A percentile compares a stretch with the other conserved stretches of the same genome.
phyloP scores from a whole-genome alignment of 2,329 filamentous ascomycete species.

The Claviceps citrina region DNA sequence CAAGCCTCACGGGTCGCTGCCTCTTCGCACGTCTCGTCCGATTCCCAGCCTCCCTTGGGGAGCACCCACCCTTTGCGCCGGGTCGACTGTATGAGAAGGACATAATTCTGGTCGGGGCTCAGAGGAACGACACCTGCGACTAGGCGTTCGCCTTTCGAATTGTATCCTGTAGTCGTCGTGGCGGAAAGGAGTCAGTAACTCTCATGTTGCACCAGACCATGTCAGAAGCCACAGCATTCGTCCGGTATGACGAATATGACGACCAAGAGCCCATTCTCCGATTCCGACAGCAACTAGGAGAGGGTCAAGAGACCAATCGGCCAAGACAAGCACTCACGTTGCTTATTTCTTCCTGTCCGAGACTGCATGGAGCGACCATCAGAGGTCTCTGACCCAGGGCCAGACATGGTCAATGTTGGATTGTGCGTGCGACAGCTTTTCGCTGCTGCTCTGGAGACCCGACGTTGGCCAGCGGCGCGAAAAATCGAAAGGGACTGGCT shows the following conservation, averaged over 20 bases:
- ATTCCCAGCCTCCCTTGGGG: slow-evolving; percentile 95
- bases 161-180: slow-evolving; percentile 55
- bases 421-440: slow-evolving; percentile 4
- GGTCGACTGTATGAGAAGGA: slow-evolving; percentile 86
- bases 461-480: slow-evolving; percentile 1
- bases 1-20: slow-evolving; percentile 85
- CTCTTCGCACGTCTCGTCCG: slow-evolving; percentile 73
- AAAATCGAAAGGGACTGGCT: slow-evolving; percentile 1
- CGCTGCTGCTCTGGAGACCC: background rate
- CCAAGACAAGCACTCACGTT: slow-evolving; percentile 43
- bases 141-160: slow-evolving; percentile 77
- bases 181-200: slow-evolving; percentile 10
- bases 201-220: slow-evolving; percentile 2
- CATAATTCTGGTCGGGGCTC: slow-evolving; percentile 69
- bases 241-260: background rate
- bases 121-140: slow-evolving; percentile 90
- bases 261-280: slow-evolving; percentile 1
- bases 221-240: background rate
- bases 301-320: background rate
- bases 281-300: background rate
- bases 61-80: slow-evolving; percentile 88
- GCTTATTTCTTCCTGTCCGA: slow-evolving; percentile 60
- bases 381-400: slow-evolving; percentile 21
- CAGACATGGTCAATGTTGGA: slow-evolving; percentile 18
- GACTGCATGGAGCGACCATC: slow-evolving; percentile 50